Base-by-base conservation (phyloP, 2,329 filamentous ascomycete genomes). In the Hyphodiscus sp. region DNA sequence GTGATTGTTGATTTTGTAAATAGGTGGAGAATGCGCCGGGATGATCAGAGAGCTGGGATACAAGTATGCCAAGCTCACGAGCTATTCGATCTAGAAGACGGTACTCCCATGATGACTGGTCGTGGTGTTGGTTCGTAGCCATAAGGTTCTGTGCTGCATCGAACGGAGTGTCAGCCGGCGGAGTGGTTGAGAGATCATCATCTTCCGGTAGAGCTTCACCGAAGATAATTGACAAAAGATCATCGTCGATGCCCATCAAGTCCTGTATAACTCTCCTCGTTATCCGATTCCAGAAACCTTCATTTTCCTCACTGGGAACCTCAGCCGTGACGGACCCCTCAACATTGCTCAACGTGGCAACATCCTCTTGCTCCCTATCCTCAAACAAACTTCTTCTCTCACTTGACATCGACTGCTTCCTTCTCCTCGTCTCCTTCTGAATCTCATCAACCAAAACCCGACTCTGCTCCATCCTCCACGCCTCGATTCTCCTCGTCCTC, bases 401-500 rank as follows among this genome's bases (percentile, higher is more conserved):
- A 56, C 79, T 82, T 45, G 74, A 74, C 61, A 82, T 74, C 8
- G 82, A 85, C 68, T 82, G 80, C 30, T 85, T 78, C 54, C 87
- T 80, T 54, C 87, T 78, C 52, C 82, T 77, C 3, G 91, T 95
- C 71, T 96, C 90, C 57, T 82, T 86, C 69, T 95, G 88, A 47
- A 97, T 91, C 70, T 96, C 90, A 52, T 95, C 88, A 33, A 96
- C 70, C 26, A 99, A 74, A 11, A 89, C 83, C 54, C 82, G 82
- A 69, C 91, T 96, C 68, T 99, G 91, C 65, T 97, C 92, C 65
- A 95, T 72, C 52, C 91, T 82, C 94, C 94, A 99, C 49, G 82
- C 81, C 70, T 97, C 92, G 66, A 99, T 95, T 56, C 92, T 81
- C 62, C 85, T 82, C 67, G 85, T 87, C 66, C 87, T 85, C 61